Evolutionary conservation across 2,329 filamentous ascomycete genomes (phyloP).

Genomic region (Conoideocrella luteorostrata): DNA sequence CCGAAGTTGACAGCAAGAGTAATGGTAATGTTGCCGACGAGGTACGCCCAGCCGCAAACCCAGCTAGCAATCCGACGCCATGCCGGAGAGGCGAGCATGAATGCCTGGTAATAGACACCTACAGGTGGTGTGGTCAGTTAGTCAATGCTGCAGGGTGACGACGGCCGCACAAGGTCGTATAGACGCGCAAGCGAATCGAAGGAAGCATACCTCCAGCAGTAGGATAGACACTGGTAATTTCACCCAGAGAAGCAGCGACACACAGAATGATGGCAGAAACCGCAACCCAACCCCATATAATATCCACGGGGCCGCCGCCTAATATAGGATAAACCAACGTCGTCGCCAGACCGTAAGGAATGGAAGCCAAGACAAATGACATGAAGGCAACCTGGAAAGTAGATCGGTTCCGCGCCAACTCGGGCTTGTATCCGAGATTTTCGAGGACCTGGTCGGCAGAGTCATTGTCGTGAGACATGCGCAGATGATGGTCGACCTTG

Average conservation of each 20-base stretch:
- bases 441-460: conserved; percentile 57
- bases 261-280: conserved; percentile 66
- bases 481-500: conserved; percentile 21
- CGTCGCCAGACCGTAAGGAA: conserved; percentile 67
- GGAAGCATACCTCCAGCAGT: conserved; percentile 56
- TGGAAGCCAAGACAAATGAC: conserved; percentile 69
- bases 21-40: conserved; percentile 76
- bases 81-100: conserved; percentile 58
- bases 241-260: conserved; percentile 63
- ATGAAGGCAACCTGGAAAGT: conserved; percentile 67
- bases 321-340: conserved; percentile 62
- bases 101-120: conserved; percentile 70
- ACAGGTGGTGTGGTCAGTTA: neutral
- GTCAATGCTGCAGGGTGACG: neutral
- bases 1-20: conserved; percentile 79
- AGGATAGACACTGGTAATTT: conserved; percentile 70
- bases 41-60: conserved; percentile 70
- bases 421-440: conserved; percentile 60
- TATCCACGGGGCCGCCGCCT: conserved; percentile 60
- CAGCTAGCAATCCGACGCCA: conserved; percentile 61
- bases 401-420: conserved; percentile 58
- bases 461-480: conserved; percentile 22
- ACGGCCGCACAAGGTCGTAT: neutral
- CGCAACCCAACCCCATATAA: conserved; percentile 67
- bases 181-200: neutral